Conservation (phyloP, 2,329 filamentous ascomycete species). For the Thielaviopsis ethacetica region DNA sequence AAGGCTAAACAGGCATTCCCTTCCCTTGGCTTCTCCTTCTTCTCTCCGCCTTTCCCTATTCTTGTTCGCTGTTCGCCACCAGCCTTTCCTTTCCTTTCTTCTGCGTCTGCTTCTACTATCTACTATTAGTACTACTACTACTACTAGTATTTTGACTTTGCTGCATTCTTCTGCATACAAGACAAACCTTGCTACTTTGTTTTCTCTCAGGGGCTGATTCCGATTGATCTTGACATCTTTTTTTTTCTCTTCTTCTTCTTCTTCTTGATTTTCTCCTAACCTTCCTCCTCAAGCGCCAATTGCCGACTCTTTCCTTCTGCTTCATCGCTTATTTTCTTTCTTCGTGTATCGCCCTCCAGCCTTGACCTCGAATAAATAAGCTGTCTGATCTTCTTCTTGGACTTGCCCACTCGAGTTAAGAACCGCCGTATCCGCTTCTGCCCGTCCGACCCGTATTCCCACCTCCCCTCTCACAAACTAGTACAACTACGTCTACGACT, state of each 20-base stretch:
- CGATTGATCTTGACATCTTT: neutral
- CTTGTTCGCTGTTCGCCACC: neutral
- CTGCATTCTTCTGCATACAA: neutral
- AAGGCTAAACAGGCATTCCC: neutral
- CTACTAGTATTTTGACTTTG: too few species aligned
- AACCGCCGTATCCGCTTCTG: neutral
- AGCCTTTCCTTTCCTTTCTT: neutral
- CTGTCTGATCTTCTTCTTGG: neutral
- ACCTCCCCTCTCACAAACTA: too few species aligned
- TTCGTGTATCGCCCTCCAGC: neutral
- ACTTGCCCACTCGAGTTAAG: neutral
- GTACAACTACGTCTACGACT: neutral
- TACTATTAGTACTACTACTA: too few species aligned
- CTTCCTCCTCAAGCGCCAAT: neutral
- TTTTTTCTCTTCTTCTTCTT: neutral
- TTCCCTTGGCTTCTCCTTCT: neutral
- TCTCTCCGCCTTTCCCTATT: neutral
- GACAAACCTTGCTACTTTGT: neutral
- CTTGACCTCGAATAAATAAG: too few species aligned
- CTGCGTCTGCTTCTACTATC: neutral
- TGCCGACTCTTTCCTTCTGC: neutral
- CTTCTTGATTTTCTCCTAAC: neutral
- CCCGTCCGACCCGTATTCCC: neutral
- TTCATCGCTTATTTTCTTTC: neutral
- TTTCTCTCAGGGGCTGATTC: neutral